Conservation (phyloP, 2,329 filamentous ascomycete species). For the Leptodontidium sp. region DNA sequence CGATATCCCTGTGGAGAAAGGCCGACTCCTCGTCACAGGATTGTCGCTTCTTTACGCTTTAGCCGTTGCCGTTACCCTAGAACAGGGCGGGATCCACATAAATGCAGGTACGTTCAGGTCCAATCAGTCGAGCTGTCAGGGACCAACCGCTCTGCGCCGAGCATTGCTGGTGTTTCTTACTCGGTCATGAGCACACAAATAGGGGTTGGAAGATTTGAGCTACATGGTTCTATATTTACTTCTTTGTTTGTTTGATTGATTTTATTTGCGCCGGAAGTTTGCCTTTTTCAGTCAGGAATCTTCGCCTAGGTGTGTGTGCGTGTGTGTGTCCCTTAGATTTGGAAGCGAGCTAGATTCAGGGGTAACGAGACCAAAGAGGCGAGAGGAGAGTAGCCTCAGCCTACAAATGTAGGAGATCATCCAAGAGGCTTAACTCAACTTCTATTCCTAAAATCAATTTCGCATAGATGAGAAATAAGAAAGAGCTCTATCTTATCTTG, state of each 20-base stretch:
- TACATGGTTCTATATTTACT: not conserved
- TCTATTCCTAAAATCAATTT: not conserved
- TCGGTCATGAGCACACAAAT: slow-evolving; percentile 4
- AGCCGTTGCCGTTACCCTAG: slow-evolving; percentile 8
- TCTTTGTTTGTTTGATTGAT: not conserved
- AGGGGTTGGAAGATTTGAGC: not conserved
- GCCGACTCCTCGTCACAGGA: not conserved
- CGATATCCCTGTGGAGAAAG: slow-evolving; percentile 17
- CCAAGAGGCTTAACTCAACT: not conserved
- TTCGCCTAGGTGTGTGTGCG: not conserved
- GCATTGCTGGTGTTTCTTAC: slow-evolving; percentile 14
- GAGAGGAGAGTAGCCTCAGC: not conserved
- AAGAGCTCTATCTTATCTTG: too few relatives aligned
- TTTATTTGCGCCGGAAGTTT: not conserved
- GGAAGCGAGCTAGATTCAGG: not conserved
- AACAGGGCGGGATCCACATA: slow-evolving; percentile 1
- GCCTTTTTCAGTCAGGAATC: not conserved
- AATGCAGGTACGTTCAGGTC: slow-evolving; percentile 19
- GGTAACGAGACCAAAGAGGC: slow-evolving; percentile 5
- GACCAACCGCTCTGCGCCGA: slow-evolving; percentile 10
- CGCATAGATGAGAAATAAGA: not conserved
- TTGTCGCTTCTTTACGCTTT: slow-evolving; percentile 4
- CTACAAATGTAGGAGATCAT: not conserved
- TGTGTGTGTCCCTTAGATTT: not conserved
- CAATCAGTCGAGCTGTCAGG: slow-evolving; percentile 10